phyloP scores from a whole-genome alignment of 2,329 filamentous ascomycete genomes.

The Dendryphion nanum region DNA sequence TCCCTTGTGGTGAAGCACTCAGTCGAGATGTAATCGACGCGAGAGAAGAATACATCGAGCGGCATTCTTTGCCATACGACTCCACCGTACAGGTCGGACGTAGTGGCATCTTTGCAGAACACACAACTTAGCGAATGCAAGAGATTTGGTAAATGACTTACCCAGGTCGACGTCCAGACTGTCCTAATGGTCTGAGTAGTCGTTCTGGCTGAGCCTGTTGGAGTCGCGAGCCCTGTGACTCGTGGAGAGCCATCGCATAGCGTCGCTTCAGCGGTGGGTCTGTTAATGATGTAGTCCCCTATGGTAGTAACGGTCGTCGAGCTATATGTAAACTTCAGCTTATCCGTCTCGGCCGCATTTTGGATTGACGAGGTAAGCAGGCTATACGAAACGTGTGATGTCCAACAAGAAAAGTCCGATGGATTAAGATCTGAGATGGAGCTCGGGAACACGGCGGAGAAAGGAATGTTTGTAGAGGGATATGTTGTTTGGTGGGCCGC shows the following conservation, averaged over 20 bases:
- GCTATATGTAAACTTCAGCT: not conserved
- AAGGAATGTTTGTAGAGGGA: too few species aligned
- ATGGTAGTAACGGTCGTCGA: not conserved
- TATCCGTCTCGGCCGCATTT: not conserved
- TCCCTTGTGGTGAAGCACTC: slow-evolving; percentile 1
- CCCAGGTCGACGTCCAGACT: not conserved
- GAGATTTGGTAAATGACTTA: not conserved
- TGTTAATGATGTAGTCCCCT: not conserved
- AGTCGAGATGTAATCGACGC: not conserved
- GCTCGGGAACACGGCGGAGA: too few species aligned
- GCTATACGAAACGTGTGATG: slow-evolving; percentile 2
- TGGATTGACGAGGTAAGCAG: slow-evolving; percentile 1
- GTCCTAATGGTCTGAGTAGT: not conserved
- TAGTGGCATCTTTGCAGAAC: not conserved
- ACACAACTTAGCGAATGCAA: not conserved
- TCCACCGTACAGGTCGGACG: slow-evolving; percentile 1
- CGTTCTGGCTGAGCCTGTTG: not conserved
- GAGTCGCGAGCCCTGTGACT: not conserved
- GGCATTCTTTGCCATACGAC: not conserved
- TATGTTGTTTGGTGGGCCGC: too few species aligned
- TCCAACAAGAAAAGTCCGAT: slow-evolving; percentile 6
- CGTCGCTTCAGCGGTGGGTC: not conserved
- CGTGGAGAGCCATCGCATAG: slow-evolving; percentile 1
- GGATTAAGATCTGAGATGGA: too few species aligned
- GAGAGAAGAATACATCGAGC: not conserved